Base-by-base conservation (phyloP, 305 asterid genomes). In the Solanum hybrid region DNA sequence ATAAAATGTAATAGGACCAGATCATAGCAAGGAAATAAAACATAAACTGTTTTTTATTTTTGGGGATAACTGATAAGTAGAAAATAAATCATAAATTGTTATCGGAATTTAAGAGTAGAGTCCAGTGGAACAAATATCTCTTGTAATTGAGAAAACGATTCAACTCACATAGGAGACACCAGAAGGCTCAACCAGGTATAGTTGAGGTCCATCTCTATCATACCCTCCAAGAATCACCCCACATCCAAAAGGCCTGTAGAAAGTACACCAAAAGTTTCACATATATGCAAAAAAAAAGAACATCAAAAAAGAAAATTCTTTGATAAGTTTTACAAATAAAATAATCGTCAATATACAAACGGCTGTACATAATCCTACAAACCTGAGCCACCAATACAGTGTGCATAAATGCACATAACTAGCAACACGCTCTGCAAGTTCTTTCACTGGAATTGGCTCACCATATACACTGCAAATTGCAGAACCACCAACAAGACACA, bases 311-410 rank as follows among this genome's bases (percentile, higher is more conserved):
- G 77, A 71, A 71, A 26, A 0, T 71, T 71, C 77, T 71, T 27
- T 9, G 71, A 17, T 42, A 82, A 82, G 10, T 88, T 85, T 89
- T 64, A 82, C 80, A 84, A 81, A 90, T 80, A 79, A 79, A 84
- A 90, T 35, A 35, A 82, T 42, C 82, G 87, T 79, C 13, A 31
- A 27, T 69, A 24, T 76, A 73, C 27, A 7, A 42, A 88, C 51
- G 66, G 71, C 34, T 77, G 60, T 76, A 90, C 56, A 31, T 51
- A 46, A 27, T 46, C 73, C 72, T 29, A 84, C 93, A 91, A 88
- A 97, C 99, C 99, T 96, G 94, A 97, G 99, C 99, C 99, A 97
- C 99, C 99, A 97, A 92, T 97, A 97, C 88, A 97, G 99, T 37
- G 99, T 96, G 91, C 98, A 97, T 90, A 97, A 89, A 94, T 97